These are phyloP conservation scores for Scutellaria minor DNA, from an alignment of 257 asterid species.

Conservation along the genomic window DNA sequence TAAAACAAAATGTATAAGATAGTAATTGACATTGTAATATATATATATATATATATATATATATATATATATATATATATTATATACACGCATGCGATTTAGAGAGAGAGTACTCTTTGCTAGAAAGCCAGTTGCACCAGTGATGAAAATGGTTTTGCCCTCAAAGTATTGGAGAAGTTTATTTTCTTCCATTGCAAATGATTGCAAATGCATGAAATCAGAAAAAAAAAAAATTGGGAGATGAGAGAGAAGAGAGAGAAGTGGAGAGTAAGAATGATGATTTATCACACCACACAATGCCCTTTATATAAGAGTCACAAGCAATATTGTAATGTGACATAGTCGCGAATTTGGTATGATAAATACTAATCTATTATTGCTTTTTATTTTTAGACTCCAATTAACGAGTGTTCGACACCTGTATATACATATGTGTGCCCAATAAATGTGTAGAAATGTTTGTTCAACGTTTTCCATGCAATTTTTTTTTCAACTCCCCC, in stretches of 20 bases:
- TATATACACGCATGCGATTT: not conserved
- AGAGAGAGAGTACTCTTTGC: slow-evolving; percentile 48
- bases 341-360: slow-evolving; percentile 23
- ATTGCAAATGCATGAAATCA: not conserved
- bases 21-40: not conserved
- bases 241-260: not conserved
- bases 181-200: slow-evolving; percentile 43
- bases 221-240: not conserved
- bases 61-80: not conserved
- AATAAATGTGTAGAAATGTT: not conserved
- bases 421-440: not conserved
- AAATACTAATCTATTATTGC: not conserved
- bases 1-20: not conserved
- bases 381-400: not conserved
- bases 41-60: too few species aligned
- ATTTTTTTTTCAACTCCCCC: too few species aligned
- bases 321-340: not conserved
- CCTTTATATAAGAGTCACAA: not conserved
- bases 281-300: not conserved
- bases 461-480: not conserved
- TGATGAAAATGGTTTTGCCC: slow-evolving; percentile 60
- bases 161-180: slow-evolving; percentile 40
- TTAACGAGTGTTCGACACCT: not conserved
- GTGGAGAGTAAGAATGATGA: not conserved
- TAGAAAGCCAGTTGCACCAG: slow-evolving; percentile 66